Evolutionary conservation across 345 rosid genomes (phyloP).

Genomic region (Mallotus nudiflorus): DNA sequence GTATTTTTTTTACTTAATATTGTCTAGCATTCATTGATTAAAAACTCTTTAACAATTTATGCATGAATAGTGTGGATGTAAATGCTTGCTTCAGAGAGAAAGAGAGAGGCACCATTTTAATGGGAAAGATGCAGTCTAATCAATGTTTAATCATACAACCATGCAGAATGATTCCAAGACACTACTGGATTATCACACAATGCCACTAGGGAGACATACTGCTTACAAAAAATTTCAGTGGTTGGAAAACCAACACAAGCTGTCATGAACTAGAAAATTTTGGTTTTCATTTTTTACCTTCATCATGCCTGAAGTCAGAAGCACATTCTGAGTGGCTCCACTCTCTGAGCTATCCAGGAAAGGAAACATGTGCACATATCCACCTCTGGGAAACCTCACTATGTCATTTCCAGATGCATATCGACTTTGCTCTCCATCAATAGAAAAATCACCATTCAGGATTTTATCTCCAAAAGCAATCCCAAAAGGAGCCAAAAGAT

Average conservation of each 20-base stretch:
- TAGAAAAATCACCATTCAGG: constrained; percentile 85
- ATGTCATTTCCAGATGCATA: constrained; percentile 98
- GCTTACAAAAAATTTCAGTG: not conserved
- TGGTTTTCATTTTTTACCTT: constrained; percentile 41
- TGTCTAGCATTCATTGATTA: not conserved
- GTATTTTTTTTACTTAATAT: not conserved
- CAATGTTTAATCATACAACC: not conserved
- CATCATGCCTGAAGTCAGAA: constrained; percentile 51
- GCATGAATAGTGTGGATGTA: not conserved
- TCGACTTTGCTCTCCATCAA: constrained; percentile 94
- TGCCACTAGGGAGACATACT: not conserved
- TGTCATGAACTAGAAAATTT: not conserved
- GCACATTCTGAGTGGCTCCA: constrained; percentile 87
- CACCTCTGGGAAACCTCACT: constrained; percentile 88
- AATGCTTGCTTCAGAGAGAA: not conserved
- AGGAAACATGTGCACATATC: constrained; percentile 83
- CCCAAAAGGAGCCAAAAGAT: constrained; percentile 93
- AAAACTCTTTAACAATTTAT: too few relatives aligned
- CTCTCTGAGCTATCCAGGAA: constrained; percentile 93
- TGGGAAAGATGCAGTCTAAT: not conserved
- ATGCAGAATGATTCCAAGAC: not conserved
- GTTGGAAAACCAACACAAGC: not conserved
- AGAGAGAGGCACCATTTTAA: not conserved
- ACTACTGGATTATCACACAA: not conserved
- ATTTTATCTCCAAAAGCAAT: constrained; percentile 97